Conservation (phyloP, 805 yeast genomes). For the Teunomyces stri region DNA sequence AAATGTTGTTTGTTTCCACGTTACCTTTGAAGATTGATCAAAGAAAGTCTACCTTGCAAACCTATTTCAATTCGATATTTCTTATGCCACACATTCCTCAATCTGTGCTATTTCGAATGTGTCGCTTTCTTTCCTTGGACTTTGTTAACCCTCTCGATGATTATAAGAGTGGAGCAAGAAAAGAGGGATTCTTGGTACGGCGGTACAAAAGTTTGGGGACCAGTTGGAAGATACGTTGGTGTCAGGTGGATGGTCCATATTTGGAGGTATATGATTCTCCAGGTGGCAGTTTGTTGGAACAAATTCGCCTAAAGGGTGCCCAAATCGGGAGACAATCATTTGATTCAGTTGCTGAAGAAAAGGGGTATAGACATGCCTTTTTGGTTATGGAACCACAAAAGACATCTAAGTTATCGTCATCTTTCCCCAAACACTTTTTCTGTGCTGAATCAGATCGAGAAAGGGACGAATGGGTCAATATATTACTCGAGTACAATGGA, state of each 20-base stretch:
- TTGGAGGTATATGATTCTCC: slow-evolving; percentile 57
- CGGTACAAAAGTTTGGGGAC: slow-evolving; percentile 62
- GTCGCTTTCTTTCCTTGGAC: slow-evolving; percentile 67
- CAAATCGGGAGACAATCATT: slow-evolving; percentile 54
- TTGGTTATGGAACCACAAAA: slow-evolving; percentile 47
- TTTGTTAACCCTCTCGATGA: slow-evolving; percentile 59
- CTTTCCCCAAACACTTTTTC: slow-evolving; percentile 55
- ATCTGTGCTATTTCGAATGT: slow-evolving; percentile 49
- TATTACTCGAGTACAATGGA: slow-evolving; percentile 33
- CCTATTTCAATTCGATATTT: slow-evolving; percentile 58
- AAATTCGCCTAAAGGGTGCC: slow-evolving; percentile 47
- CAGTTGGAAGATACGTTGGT: slow-evolving; percentile 69
- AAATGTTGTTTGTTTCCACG: slow-evolving; percentile 51
- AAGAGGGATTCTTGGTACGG: slow-evolving; percentile 65
- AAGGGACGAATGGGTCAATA: slow-evolving; percentile 68
- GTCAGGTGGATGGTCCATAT: slow-evolving; percentile 58
- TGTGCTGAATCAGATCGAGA: slow-evolving; percentile 81
- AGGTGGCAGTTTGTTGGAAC: slow-evolving; percentile 54
- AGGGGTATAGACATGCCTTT: slow-evolving; percentile 60
- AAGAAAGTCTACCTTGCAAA: slow-evolving; percentile 54
- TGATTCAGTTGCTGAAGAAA: slow-evolving; percentile 42
- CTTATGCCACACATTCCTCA: slow-evolving; percentile 58
- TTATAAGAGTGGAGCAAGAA: slow-evolving; percentile 49
- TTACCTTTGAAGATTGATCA: slow-evolving; percentile 65
- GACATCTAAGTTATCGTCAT: slow-evolving; percentile 30